These are phyloP conservation scores for Nigrospora sphaerica DNA, from an alignment of 2,329 filamentous ascomycete species.

Conservation along the genomic window DNA sequence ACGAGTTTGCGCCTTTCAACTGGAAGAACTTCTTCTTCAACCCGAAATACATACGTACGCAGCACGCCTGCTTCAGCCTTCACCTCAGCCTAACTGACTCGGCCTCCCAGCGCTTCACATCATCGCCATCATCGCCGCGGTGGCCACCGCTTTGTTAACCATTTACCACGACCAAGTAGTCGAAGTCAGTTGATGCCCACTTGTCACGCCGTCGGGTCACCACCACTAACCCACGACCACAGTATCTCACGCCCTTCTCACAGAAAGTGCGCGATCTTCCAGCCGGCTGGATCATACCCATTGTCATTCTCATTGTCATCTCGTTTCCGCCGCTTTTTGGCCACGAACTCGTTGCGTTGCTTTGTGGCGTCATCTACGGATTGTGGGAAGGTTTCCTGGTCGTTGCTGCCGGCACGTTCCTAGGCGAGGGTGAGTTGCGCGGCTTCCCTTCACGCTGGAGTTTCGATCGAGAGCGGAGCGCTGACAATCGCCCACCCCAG, in stretches of 20 bases:
- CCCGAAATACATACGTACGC: conserved; percentile 1
- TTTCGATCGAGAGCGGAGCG: too few species aligned
- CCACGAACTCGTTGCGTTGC: conserved; percentile 31
- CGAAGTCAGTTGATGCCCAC: conserved; percentile 12
- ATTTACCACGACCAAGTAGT: conserved; percentile 31
- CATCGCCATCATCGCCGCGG: conserved; percentile 17
- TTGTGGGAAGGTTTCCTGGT: conserved; percentile 33
- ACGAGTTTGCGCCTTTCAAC: neutral
- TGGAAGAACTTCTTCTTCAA: conserved; percentile 1
- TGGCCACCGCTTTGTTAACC: conserved; percentile 24
- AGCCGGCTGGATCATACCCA: conserved; percentile 31
- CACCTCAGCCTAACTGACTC: neutral
- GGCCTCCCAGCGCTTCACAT: conserved; percentile 15
- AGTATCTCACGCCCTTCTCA: conserved; percentile 26
- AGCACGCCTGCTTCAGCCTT: neutral
- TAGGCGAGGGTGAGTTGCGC: conserved; percentile 26
- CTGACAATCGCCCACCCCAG: conserved; percentile 6
- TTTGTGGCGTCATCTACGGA: conserved; percentile 33
- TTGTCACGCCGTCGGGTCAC: neutral
- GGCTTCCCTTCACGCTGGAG: too few species aligned
- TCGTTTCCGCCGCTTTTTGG: conserved; percentile 35
- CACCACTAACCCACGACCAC: neutral
- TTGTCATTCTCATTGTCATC: conserved; percentile 28
- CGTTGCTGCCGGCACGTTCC: conserved; percentile 31
- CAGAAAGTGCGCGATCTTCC: conserved; percentile 28